Evolutionary conservation across 1,284 basidiomycete genomes (phyloP).

Genomic region (Boletus mariae): DNA sequence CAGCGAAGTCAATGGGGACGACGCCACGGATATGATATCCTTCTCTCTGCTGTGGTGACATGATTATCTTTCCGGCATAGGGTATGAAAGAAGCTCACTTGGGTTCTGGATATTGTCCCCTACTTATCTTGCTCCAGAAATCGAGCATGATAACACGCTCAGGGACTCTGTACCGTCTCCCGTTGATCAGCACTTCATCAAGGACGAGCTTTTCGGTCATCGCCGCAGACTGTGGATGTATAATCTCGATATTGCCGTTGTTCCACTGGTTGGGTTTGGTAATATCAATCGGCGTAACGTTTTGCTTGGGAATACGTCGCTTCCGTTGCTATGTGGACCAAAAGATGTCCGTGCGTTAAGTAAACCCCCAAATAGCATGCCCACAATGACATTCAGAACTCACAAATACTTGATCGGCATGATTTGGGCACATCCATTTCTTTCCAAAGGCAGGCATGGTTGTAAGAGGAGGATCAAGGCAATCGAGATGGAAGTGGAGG

Average conservation of each 20-base stretch:
- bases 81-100: constrained; percentile 36
- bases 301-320: constrained; percentile 71
- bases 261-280: constrained; percentile 70
- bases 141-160: constrained; percentile 90
- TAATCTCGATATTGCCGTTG: constrained; percentile 90
- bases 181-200: constrained; percentile 78
- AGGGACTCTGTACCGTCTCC: constrained; percentile 88
- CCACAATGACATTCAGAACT: constrained; percentile 27
- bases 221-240: constrained; percentile 58
- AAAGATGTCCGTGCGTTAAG: constrained; percentile 8
- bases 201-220: constrained; percentile 49
- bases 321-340: constrained; percentile 56
- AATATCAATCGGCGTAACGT: constrained; percentile 65
- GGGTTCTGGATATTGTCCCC: constrained; percentile 36
- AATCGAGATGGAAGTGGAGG: constrained; percentile 97
- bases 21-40: constrained; percentile 46
- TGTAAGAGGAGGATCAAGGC: constrained; percentile 86
- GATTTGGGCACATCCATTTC: constrained; percentile 99
- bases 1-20: constrained; percentile 72
- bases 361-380: constrained; percentile 3
- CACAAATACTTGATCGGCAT: constrained; percentile 79
- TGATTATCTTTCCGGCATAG: neutral
- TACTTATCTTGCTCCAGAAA: constrained; percentile 87
- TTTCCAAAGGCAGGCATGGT: constrained; percentile 82
- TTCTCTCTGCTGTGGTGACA: constrained; percentile 33